These are phyloP conservation scores for Tillandsia fasciculata DNA, from an alignment of 176 grass and related monocot genomes.

Conservation along the genomic window DNA sequence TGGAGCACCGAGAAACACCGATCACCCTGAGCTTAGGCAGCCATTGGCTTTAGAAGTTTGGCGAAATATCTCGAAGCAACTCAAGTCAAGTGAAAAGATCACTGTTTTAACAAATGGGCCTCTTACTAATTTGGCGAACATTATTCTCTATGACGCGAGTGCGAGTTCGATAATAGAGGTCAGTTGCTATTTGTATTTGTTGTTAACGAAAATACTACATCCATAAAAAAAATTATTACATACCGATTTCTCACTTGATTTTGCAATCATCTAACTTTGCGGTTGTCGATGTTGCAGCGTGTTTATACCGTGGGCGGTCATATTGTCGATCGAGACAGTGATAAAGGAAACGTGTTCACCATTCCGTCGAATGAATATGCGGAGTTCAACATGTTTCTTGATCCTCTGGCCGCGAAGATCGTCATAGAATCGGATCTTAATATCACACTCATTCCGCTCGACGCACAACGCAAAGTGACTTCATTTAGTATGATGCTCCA, in stretches of 20 bases:
- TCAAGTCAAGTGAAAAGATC: slow-evolving; percentile 47
- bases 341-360: slow-evolving; percentile 52
- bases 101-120: slow-evolving; percentile 64
- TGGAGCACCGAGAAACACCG: slow-evolving; percentile 78
- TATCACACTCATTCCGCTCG: slow-evolving; percentile 20
- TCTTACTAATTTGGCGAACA: slow-evolving; percentile 77
- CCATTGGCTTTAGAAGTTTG: slow-evolving; percentile 75
- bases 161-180: slow-evolving; percentile 50
- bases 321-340: slow-evolving; percentile 32
- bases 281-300: slow-evolving; percentile 31
- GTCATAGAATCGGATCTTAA: slow-evolving; percentile 13
- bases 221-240: not conserved
- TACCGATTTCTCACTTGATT: not conserved
- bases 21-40: slow-evolving; percentile 58
- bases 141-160: slow-evolving; percentile 41
- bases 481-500: slow-evolving; percentile 10
- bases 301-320: slow-evolving; percentile 62
- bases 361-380: slow-evolving; percentile 46
- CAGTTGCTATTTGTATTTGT: slow-evolving; percentile 3
- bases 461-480: slow-evolving; percentile 7
- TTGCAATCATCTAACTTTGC: no score
- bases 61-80: slow-evolving; percentile 39
- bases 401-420: slow-evolving; percentile 64
- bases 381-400: slow-evolving; percentile 77
- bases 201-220: not conserved